Percentiles rank a stretch among this genome's conserved stretches.
Conservation (phyloP, 164 flowering plant species). For the Magnolia changhungtana region DNA sequence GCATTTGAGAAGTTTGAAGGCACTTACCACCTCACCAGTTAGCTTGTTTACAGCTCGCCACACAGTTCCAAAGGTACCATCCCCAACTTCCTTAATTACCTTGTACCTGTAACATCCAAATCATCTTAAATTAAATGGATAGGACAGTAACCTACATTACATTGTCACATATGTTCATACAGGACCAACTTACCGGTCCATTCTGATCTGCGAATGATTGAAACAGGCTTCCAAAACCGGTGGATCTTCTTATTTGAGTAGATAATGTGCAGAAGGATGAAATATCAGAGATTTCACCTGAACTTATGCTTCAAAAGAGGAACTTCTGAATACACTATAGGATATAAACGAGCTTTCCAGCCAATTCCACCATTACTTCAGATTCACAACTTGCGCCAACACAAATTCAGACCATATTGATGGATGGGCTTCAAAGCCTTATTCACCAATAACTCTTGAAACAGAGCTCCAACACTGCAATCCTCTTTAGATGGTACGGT, state of each 20-base stretch:
- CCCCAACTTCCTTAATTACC: constrained; percentile 95
- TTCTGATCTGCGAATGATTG: constrained; percentile 22
- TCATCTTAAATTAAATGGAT: background rate
- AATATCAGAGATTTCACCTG: constrained; percentile 20
- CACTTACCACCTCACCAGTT: constrained; percentile 89
- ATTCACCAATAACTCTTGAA: constrained; percentile 27
- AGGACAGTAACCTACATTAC: background rate
- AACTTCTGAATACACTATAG: constrained; percentile 16
- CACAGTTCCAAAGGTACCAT: constrained; percentile 96
- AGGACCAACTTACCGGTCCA: constrained; percentile 69
- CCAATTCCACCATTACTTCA: constrained; percentile 42
- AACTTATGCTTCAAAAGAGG: constrained; percentile 14
- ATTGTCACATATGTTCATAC: background rate
- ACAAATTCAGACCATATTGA: constrained; percentile 22
- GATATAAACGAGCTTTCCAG: constrained; percentile 24
- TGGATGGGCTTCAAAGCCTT: constrained; percentile 47
- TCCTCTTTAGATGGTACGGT: constrained; percentile 11
- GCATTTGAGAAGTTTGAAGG: background rate
- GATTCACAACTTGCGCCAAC: constrained; percentile 17
- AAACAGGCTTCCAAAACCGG: constrained; percentile 20
- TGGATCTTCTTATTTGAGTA: constrained; percentile 34
- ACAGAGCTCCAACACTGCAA: constrained; percentile 12
- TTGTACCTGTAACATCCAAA: constrained; percentile 55
- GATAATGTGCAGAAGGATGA: constrained; percentile 13
- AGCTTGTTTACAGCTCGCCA: constrained; percentile 92